Conservation (phyloP, 2,329 filamentous ascomycete genomes). For the Cytospora paraplurivora region DNA sequence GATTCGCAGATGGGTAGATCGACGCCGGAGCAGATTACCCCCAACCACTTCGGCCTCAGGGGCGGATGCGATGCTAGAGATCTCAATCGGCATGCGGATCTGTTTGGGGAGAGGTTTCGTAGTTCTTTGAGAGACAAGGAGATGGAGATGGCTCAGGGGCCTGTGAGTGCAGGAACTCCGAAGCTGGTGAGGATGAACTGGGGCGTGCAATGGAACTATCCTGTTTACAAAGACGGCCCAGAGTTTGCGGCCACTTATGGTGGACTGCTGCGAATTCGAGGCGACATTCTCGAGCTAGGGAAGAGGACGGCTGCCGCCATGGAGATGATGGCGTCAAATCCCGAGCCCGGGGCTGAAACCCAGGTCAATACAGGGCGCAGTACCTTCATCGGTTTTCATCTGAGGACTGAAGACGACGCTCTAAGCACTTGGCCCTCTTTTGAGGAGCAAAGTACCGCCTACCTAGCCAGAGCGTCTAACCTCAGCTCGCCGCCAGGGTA, state of each 20-base stretch:
- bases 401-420: constrained; percentile 52
- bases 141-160: constrained; percentile 29
- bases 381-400: constrained; percentile 46
- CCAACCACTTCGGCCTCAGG: constrained; percentile 43
- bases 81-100: constrained; percentile 45
- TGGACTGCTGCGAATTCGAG: constrained; percentile 44
- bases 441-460: constrained; percentile 44
- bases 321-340: constrained; percentile 35
- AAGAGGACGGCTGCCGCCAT: constrained; percentile 41
- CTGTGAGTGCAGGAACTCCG: constrained; percentile 34
- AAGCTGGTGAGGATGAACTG: constrained; percentile 46
- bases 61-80: constrained; percentile 44
- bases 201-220: constrained; percentile 51
- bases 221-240: constrained; percentile 48
- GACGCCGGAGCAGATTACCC: constrained; percentile 44
- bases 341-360: constrained; percentile 29
- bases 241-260: constrained; percentile 50
- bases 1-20: constrained; percentile 31
- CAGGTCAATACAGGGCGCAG: constrained; percentile 13
- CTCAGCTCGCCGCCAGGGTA: constrained; percentile 33
- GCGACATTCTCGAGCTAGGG: constrained; percentile 46
- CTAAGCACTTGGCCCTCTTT: constrained; percentile 50
- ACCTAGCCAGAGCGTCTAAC: constrained; percentile 39
- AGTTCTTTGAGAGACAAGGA: constrained; percentile 38
- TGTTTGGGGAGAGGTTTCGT: constrained; percentile 41